Conservation (phyloP, 805 yeast species). For the Ogataea saltuana region DNA sequence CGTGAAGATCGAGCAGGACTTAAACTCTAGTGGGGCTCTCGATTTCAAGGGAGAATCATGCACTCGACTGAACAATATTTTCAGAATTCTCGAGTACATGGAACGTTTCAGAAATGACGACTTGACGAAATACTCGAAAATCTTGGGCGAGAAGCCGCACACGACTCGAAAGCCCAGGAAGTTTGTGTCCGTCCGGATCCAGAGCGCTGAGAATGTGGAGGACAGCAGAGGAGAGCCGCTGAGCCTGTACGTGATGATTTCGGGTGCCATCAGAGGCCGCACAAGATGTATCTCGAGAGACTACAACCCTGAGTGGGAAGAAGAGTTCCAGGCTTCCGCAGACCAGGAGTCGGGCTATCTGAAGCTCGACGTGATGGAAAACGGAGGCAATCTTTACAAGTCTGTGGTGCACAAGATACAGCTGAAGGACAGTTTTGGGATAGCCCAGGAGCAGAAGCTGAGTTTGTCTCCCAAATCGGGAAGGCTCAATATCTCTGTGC, state of each 20-base stretch:
- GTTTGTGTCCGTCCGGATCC: slow-evolving; percentile 27
- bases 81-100: slow-evolving; percentile 24
- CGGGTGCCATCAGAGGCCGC: slow-evolving; percentile 36
- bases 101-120: slow-evolving; percentile 17
- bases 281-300: slow-evolving; percentile 66
- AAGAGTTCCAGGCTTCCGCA: slow-evolving; percentile 62
- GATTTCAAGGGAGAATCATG: slow-evolving; percentile 27
- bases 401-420: slow-evolving; percentile 18
- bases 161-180: slow-evolving; percentile 12
- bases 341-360: slow-evolving; percentile 14
- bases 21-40: slow-evolving; percentile 18
- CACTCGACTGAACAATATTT: slow-evolving; percentile 34
- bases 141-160: slow-evolving; percentile 11
- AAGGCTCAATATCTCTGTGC: slow-evolving; percentile 59
- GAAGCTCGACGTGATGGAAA: slow-evolving; percentile 24
- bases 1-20: slow-evolving; percentile 18
- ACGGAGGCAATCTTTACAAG: slow-evolving; percentile 21
- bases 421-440: slow-evolving; percentile 11
- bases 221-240: slow-evolving; percentile 33
- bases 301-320: slow-evolving; percentile 81
- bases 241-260: slow-evolving; percentile 26
- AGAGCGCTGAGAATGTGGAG: slow-evolving; percentile 35
- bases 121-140: slow-evolving; percentile 16
- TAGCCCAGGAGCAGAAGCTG: slow-evolving; percentile 24
- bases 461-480: slow-evolving; percentile 46